phyloP scores from a whole-genome alignment of 805 yeast genomes.

The Cyberlindnera petersonii region DNA sequence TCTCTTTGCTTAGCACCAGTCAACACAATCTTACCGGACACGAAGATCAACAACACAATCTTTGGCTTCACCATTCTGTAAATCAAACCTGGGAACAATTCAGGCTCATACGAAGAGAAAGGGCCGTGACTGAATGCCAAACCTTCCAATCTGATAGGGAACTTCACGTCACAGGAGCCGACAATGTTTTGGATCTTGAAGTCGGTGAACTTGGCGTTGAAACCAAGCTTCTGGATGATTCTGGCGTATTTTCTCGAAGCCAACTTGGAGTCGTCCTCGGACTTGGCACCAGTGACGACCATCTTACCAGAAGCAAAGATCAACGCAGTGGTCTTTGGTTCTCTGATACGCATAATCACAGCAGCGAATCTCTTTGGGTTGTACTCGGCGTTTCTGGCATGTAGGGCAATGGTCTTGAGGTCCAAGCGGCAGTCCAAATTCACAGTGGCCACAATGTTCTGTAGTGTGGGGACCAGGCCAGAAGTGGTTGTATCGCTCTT shows the following conservation, averaged over 20 bases:
- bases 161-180: conserved; percentile 97
- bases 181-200: conserved; percentile 98
- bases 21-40: conserved; percentile 93
- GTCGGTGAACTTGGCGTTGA: conserved; percentile 96
- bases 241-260: conserved; percentile 98
- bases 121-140: conserved; percentile 97
- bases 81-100: conserved; percentile 94
- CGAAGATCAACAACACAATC: conserved; percentile 91
- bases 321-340: conserved; percentile 96
- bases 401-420: conserved; percentile 93
- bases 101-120: conserved; percentile 98
- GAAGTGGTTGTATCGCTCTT: conserved; percentile 73
- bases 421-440: conserved; percentile 94
- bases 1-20: conserved; percentile 99
- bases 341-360: conserved; percentile 98
- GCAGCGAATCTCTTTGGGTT: conserved; percentile 99
- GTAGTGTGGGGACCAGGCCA: conserved; percentile 91
- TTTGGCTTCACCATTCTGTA: conserved; percentile 99
- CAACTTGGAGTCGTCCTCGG: conserved; percentile 96
- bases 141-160: conserved; percentile 96
- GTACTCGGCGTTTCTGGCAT: conserved; percentile 98
- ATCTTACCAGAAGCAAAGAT: conserved; percentile 98
- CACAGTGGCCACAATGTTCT: conserved; percentile 96
- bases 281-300: conserved; percentile 99
- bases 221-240: conserved; percentile 95